These are phyloP conservation scores for Tricladium varicosporioides DNA, from an alignment of 2,329 filamentous ascomycete species.

Conservation along the genomic window DNA sequence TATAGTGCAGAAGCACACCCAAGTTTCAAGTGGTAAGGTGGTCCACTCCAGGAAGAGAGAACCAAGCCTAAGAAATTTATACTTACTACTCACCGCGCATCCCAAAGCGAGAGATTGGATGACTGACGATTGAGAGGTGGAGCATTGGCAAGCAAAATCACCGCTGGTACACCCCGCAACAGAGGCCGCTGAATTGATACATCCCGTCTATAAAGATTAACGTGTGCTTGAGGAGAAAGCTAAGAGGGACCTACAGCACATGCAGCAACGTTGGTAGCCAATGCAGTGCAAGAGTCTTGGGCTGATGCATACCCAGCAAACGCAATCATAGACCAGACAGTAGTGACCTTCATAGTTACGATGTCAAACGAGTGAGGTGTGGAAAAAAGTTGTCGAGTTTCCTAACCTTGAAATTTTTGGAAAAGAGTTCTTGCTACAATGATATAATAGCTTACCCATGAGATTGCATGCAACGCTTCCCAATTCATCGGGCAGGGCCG, in stretches of 20 bases:
- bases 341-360: constrained; percentile 4
- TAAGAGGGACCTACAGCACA: constrained; percentile 1
- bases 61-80: background rate
- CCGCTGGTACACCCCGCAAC: constrained; percentile 3
- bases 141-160: constrained; percentile 3
- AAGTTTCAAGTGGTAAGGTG: too few species aligned
- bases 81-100: background rate
- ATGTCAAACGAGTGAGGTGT: background rate
- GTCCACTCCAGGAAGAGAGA: too few species aligned
- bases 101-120: constrained; percentile 1
- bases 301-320: background rate
- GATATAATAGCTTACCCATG: background rate
- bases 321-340: background rate
- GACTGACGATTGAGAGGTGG: background rate
- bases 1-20: too few species aligned
- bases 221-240: background rate
- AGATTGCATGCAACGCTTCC: background rate
- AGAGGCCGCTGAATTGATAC: constrained; percentile 4
- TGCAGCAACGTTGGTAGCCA: constrained; percentile 1
- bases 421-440: background rate
- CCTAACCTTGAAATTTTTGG: background rate
- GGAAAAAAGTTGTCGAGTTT: background rate
- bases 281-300: background rate
- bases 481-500: background rate
- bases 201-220: background rate